These are phyloP conservation scores for Pseudocercospora eumusae DNA, from an alignment of 2,329 filamentous ascomycete genomes.

Conservation along the genomic window DNA sequence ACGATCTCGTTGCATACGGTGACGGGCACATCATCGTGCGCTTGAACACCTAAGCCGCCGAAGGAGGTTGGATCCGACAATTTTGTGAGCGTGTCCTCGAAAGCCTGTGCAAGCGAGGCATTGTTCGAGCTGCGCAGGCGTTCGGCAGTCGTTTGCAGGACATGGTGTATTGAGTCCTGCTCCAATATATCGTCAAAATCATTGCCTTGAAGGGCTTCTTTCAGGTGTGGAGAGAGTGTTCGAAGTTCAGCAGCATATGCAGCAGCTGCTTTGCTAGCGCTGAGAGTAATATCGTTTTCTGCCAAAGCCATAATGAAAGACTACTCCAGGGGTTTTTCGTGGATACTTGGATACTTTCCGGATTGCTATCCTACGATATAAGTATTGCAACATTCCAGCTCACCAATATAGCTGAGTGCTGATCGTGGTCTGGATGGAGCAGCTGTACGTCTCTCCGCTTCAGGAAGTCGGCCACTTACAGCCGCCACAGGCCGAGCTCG, in stretches of 20 bases:
- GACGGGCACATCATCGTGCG: neutral
- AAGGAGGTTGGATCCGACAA: neutral
- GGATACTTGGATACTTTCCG: neutral
- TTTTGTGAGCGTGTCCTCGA: constrained; percentile 1
- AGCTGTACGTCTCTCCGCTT: neutral
- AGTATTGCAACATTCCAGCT: neutral
- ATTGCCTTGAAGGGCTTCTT: neutral
- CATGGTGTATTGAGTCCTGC: neutral
- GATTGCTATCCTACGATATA: neutral
- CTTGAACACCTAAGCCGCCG: constrained; percentile 2
- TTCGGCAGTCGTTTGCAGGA: neutral
- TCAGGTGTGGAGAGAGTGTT: neutral
- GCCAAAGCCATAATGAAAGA: neutral
- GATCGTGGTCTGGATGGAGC: neutral
- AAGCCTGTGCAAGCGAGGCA: neutral
- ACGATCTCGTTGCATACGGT: neutral
- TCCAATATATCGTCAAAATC: neutral
- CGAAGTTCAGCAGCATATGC: neutral
- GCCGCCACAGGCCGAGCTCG: neutral
- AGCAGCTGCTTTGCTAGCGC: neutral
- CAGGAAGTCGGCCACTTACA: neutral
- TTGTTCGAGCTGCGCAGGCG: neutral
- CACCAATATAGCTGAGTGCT: neutral
- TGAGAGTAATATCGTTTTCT: neutral
- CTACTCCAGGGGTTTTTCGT: neutral